Base-by-base conservation (phyloP, 164 flowering plant species). In the Stephania japonica region DNA sequence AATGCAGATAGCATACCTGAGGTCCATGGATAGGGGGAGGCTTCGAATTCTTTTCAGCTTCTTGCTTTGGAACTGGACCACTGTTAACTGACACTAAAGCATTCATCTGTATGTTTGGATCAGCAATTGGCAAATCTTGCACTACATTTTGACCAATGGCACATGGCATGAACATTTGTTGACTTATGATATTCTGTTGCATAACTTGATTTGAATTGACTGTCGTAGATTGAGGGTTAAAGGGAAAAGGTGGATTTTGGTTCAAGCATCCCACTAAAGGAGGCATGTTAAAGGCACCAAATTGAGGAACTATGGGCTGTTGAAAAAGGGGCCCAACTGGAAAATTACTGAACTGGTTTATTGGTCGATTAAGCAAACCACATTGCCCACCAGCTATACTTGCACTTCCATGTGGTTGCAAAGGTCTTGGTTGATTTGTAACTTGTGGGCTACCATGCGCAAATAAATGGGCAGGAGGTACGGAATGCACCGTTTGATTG, bases 61-160 rank as follows among this genome's bases (percentile, higher is more conserved):
- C 53, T 67, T 73, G 72, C 42, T 42, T 74, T 68, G 68, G 76
- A 56, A 21, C 7, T 59, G 65, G 65, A 66, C 70, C 70, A 25
- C n/a, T 5, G 18, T 38, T 47, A 72, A 14, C 69, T 42, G 71
- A 68, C 19, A 71, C 53, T 56, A 41, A 24, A 12, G 67, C 50
- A 25, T 64, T 64, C 21, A 12, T 66, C 4, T 64, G 74, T 25
- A 25, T 6, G 16, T 72, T 42, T 43, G 42, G 59, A 42, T n/a
- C 23, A 23, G 59, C 13, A 63, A 72, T 42, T 24, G 74, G 61
- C n/a, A 67, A 42, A 32, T 42, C 42, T 72, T 41, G 68, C 21
- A 63, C 23, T 10, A 41, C 42, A 65, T 70, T 75, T 70, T 47
- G 77, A 49, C 50, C 77, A 64, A 4, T 50, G 32, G 63, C 44